A percentile compares a stretch with the other conserved stretches of the same genome.
Conservation (phyloP, 192 early-diverging fungal species). For the Geranomyces michiganensis region DNA sequence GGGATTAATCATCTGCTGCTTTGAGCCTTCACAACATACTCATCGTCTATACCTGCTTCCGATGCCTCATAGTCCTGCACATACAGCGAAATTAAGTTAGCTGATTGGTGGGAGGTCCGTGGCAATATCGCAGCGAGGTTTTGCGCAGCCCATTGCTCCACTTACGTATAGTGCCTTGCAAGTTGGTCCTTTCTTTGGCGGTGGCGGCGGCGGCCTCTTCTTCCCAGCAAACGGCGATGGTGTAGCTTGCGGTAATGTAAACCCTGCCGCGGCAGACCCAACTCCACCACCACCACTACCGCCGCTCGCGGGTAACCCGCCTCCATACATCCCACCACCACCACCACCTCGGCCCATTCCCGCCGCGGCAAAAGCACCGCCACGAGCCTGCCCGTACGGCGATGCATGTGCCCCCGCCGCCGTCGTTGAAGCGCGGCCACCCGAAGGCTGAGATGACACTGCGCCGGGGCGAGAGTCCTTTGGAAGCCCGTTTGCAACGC, state of each 20-base stretch:
- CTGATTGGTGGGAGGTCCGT: not conserved
- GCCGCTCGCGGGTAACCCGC: not conserved
- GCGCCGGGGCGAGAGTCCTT: slow-evolving; percentile 50
- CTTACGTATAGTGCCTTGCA: slow-evolving; percentile 16
- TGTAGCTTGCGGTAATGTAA: slow-evolving; percentile 7
- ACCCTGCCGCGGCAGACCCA: not conserved
- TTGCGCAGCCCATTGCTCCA: too few species aligned
- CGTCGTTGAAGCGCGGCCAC: not conserved
- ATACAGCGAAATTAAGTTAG: not conserved
- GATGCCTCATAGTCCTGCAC: slow-evolving; percentile 53
- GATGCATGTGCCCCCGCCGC: not conserved
- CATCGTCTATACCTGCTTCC: slow-evolving; percentile 42
- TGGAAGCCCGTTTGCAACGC: slow-evolving; percentile 46
- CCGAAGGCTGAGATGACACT: not conserved
- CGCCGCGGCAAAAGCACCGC: not conserved
- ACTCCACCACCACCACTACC: not conserved
- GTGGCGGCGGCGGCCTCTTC: slow-evolving; percentile 53
- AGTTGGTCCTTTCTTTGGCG: slow-evolving; percentile 48
- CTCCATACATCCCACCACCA: slow-evolving; percentile 17
- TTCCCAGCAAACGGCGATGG: slow-evolving; percentile 37
- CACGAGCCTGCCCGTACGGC: not conserved
- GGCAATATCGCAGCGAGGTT: too few species aligned
- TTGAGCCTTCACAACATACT: too few species aligned
- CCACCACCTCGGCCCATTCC: slow-evolving; percentile 16
- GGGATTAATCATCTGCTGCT: too few species aligned